Conservation (phyloP, 176 grass and related monocot species). For the Tillandsia fasciculata region DNA sequence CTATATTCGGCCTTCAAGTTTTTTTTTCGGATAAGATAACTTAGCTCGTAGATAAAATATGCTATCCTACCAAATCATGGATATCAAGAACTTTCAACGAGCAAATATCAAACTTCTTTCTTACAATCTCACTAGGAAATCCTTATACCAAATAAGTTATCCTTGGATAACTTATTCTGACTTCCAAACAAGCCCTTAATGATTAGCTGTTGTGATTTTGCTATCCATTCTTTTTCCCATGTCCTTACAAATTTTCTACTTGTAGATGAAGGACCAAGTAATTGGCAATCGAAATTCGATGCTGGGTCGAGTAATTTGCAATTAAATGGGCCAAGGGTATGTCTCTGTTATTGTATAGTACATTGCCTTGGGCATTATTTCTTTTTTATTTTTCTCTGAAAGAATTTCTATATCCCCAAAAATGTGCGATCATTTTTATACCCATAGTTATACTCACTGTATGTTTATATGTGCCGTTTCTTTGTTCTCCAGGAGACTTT, state of each 20-base stretch:
- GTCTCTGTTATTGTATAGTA: neutral
- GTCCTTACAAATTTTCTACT: neutral
- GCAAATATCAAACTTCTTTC: too few species aligned
- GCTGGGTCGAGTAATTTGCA: conserved; percentile 10
- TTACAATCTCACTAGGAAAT: too few species aligned
- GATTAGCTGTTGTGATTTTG: neutral
- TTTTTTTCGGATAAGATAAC: too few species aligned
- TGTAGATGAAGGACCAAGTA: conserved; percentile 18
- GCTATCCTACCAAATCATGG: too few species aligned
- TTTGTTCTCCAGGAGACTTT: conserved; percentile 49
- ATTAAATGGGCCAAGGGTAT: conserved; percentile 11
- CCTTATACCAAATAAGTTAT: too few species aligned
- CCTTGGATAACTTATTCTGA: neutral
- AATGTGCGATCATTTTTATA: neutral
- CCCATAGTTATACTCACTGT: neutral
- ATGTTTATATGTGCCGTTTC: conserved; percentile 17
- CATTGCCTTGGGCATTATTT: neutral
- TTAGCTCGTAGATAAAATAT: too few species aligned
- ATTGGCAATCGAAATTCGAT: conserved; percentile 16
- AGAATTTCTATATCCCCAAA: neutral
- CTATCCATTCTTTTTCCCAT: neutral
- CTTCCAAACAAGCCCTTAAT: too few species aligned
- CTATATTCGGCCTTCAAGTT: too few species aligned
- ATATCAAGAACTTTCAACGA: too few species aligned
- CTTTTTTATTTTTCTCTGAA: neutral